phyloP scores from a whole-genome alignment of 352 stramenopile genomes.

The Pythium plurisporium region DNA sequence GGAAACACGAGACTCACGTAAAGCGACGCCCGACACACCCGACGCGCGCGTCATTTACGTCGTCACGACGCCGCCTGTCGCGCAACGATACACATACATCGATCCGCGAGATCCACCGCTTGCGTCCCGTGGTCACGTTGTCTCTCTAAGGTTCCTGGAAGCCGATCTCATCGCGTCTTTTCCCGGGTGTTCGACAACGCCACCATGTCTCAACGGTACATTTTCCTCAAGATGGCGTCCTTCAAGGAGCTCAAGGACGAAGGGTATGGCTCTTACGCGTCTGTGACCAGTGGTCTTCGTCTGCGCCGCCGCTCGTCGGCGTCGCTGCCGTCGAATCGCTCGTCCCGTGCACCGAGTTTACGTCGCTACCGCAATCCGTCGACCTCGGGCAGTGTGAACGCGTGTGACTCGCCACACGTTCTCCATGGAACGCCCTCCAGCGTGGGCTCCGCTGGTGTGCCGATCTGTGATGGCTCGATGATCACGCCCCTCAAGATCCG shows the following conservation, averaged over 20 bases:
- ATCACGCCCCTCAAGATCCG: conserved; percentile 1
- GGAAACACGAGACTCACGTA: neutral
- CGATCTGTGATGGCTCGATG: conserved; percentile 8
- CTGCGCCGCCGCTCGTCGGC: conserved; percentile 22
- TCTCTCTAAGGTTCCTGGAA: neutral
- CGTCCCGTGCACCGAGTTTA: conserved; percentile 14
- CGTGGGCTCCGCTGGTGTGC: conserved; percentile 2
- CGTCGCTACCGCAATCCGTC: conserved; percentile 3
- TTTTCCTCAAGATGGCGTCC: conserved; percentile 44
- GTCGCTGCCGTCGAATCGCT: conserved; percentile 19
- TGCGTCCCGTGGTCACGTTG: neutral
- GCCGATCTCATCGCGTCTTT: neutral
- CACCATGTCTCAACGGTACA: conserved; percentile 42
- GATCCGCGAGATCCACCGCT: conserved; percentile 1
- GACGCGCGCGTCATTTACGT: neutral
- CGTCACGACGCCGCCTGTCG: neutral
- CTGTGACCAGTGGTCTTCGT: neutral
- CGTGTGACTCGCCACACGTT: conserved; percentile 8
- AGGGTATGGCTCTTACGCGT: conserved; percentile 14
- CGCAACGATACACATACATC: neutral
- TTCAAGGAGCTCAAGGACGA: conserved; percentile 32
- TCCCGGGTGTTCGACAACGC: neutral
- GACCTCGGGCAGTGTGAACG: neutral
- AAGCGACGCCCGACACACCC: neutral
- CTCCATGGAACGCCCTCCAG: neutral